A percentile compares a stretch with the other conserved stretches of the same genome.
Evolutionary conservation across 345 rosid genomes (phyloP).

Genomic region (Boechera stricta): DNA sequence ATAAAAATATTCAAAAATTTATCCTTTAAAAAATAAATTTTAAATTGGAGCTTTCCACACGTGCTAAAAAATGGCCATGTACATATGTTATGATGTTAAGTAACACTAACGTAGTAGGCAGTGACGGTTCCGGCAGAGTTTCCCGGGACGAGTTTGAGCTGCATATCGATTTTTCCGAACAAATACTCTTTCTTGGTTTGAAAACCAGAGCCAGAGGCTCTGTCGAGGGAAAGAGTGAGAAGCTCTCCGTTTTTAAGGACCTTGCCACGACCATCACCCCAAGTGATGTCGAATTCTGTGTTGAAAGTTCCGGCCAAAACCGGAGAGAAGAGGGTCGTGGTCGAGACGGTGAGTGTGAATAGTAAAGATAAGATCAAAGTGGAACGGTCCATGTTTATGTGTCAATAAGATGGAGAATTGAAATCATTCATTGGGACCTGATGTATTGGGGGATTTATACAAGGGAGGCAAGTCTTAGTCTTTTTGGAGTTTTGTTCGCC

Average conservation of each 20-base stretch:
- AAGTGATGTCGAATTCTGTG: conserved; percentile 56
- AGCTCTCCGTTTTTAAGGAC: conserved; percentile 63
- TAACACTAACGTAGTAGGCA: conserved; percentile 55
- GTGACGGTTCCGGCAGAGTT: conserved; percentile 72
- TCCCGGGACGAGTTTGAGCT: conserved; percentile 64
- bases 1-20: neutral
- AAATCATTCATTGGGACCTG: conserved; percentile 39
- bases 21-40: neutral
- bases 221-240: conserved; percentile 63
- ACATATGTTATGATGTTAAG: conserved; percentile 15
- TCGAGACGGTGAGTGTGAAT: conserved; percentile 29
- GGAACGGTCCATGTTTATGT: conserved; percentile 42
- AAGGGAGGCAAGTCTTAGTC: conserved; percentile 29
- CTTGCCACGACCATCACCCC: conserved; percentile 69
- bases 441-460: conserved; percentile 42
- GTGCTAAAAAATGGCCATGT: conserved; percentile 10
- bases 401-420: conserved; percentile 32
- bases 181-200: conserved; percentile 61
- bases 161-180: conserved; percentile 65
- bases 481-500: conserved; percentile 36
- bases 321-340: conserved; percentile 29
- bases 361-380: conserved; percentile 40
- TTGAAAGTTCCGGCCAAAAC: conserved; percentile 51
- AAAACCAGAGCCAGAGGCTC: conserved; percentile 66
- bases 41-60: neutral